Evolutionary conservation across 1,284 basidiomycete genomes (phyloP).

Genomic region (Cutaneotrichosporon cutaneum): DNA sequence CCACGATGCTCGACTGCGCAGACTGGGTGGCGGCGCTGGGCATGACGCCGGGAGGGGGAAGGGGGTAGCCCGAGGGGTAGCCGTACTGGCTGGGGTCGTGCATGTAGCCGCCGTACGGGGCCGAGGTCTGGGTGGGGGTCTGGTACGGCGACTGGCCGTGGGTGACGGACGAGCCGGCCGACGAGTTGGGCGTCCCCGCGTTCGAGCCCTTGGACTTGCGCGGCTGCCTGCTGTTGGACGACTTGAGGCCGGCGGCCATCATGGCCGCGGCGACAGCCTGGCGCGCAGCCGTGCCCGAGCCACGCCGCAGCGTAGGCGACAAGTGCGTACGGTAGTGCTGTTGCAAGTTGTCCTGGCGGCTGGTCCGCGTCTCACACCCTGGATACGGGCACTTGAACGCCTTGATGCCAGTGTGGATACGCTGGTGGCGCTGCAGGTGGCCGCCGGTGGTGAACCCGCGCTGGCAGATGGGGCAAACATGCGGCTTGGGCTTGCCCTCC

Average conservation of each 20-base stretch:
- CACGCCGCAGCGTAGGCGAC: conserved; percentile 47
- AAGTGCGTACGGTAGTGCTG: conserved; percentile 52
- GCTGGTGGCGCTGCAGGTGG: conserved; percentile 49
- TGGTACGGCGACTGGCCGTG: conserved; percentile 47
- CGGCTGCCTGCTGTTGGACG: conserved; percentile 39
- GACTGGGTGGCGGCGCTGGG: conserved; percentile 37
- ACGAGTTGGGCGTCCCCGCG: conserved; percentile 45
- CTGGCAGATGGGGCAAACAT: conserved; percentile 47
- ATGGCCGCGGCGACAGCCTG: conserved; percentile 49
- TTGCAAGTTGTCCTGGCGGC: conserved; percentile 50
- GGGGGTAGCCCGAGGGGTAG: conserved; percentile 34
- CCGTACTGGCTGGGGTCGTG: conserved; percentile 40
- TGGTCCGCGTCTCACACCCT: conserved; percentile 49
- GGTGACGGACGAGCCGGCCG: conserved; percentile 30
- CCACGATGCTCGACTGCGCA: conserved; percentile 42
- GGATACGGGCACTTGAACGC: conserved; percentile 52
- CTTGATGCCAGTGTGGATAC: conserved; percentile 52
- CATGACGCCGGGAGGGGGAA: conserved; percentile 34
- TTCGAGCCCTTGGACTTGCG: conserved; percentile 48
- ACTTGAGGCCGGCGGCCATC: conserved; percentile 50
- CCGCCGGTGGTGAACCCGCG: conserved; percentile 50
- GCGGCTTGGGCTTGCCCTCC: conserved; percentile 49
- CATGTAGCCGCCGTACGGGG: conserved; percentile 46
- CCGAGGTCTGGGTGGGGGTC: conserved; percentile 40
- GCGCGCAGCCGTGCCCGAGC: conserved; percentile 47